Evolutionary conservation across 176 grass and related monocot species (phyloP).

Genomic region (Carex parvula): DNA sequence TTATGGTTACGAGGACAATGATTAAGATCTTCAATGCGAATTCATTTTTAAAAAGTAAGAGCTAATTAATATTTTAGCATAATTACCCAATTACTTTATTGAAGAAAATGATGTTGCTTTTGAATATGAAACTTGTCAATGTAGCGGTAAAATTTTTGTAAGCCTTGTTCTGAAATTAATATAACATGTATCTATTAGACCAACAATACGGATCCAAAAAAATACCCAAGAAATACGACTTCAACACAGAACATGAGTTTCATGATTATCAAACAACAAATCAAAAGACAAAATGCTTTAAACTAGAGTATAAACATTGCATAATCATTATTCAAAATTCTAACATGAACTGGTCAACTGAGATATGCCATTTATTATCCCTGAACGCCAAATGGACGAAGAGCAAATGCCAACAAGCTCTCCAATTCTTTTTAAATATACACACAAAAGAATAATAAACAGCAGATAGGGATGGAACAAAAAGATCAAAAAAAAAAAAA

Average conservation of each 20-base stretch:
- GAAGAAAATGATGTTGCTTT: not conserved
- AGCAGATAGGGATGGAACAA: constrained; percentile 30
- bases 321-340: constrained; percentile 17
- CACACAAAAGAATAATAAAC: constrained; percentile 84
- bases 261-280: constrained; percentile 9
- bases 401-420: constrained; percentile 41
- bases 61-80: not conserved
- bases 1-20: not conserved
- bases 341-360: not conserved
- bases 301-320: constrained; percentile 23
- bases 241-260: not conserved
- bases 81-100: not conserved
- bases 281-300: constrained; percentile 6
- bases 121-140: not conserved
- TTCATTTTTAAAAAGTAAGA: not conserved
- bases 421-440: constrained; percentile 47
- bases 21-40: constrained; percentile 19
- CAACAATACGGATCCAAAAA: not conserved
- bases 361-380: constrained; percentile 22
- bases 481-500: constrained; percentile 5
- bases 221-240: not conserved
- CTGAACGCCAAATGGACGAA: constrained; percentile 34
- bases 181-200: not conserved
- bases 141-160: not conserved
- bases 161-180: not conserved